These are phyloP conservation scores for Wickerhamiella qilinensis DNA, from an alignment of 805 yeast species.

Conservation along the genomic window DNA sequence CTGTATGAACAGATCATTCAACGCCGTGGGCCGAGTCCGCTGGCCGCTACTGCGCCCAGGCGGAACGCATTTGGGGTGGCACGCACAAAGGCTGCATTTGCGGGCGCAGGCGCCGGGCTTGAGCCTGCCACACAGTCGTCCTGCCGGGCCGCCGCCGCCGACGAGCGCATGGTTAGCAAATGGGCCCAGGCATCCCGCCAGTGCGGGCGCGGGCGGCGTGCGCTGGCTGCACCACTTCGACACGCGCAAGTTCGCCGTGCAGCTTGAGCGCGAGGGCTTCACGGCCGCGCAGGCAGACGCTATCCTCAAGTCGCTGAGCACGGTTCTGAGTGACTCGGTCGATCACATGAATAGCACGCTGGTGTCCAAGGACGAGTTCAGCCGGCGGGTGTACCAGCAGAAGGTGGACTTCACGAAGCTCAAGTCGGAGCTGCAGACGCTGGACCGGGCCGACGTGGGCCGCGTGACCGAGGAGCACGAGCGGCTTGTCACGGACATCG, in stretches of 20 bases:
- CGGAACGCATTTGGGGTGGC: too few relatives aligned
- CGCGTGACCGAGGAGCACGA: constrained; percentile 77
- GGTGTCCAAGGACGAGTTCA: constrained; percentile 71
- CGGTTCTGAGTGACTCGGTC: constrained; percentile 69
- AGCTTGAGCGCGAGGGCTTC: constrained; percentile 57
- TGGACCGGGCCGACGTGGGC: constrained; percentile 75
- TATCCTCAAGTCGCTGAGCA: constrained; percentile 55
- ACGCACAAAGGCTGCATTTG: too few relatives aligned
- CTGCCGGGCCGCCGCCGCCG: too few relatives aligned
- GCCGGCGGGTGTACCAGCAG: constrained; percentile 82
- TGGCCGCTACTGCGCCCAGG: too few relatives aligned
- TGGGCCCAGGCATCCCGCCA: too few relatives aligned
- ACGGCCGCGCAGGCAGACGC: constrained; percentile 61
- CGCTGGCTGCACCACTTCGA: constrained; percentile 48
- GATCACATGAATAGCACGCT: constrained; percentile 56
- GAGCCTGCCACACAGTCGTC: too few relatives aligned
- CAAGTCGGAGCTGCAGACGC: constrained; percentile 76
- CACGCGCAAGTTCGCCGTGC: constrained; percentile 56
- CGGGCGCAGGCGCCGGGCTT: too few relatives aligned
- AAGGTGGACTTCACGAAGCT: constrained; percentile 92
- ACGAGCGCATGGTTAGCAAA: too few relatives aligned
- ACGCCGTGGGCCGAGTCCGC: too few relatives aligned
- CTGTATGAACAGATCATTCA: too few relatives aligned
- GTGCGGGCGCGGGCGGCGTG: too few relatives aligned
- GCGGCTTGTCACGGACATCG: constrained; percentile 64